Conservation (phyloP, 2,329 filamentous ascomycete species). For the Xylaria sp. region DNA sequence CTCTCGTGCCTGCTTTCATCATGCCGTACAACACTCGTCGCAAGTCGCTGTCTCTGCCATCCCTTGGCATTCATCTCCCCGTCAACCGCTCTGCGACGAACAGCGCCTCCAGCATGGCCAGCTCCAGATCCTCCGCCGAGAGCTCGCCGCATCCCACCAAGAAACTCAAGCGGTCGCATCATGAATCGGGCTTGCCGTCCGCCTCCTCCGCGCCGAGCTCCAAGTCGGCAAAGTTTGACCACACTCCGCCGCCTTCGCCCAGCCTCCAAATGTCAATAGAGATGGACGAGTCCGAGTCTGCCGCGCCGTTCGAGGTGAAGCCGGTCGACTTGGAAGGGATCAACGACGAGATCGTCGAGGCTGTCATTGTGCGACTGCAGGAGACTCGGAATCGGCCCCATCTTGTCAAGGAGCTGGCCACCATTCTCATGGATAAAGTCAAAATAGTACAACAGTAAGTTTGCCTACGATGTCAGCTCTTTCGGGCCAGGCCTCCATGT, state of each 20-base stretch:
- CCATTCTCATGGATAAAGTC: conserved; percentile 74
- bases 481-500: conserved; percentile 1
- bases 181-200: conserved; percentile 37
- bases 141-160: conserved; percentile 54
- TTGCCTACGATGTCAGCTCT: conserved; percentile 1
- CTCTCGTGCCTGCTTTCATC: conserved; percentile 28
- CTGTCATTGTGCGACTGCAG: conserved; percentile 84
- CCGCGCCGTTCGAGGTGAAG: conserved; percentile 32
- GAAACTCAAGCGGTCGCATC: conserved; percentile 79
- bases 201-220: conserved; percentile 37
- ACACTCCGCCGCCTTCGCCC: conserved; percentile 82
- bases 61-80: conserved; percentile 87
- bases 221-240: conserved; percentile 54
- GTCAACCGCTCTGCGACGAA: conserved; percentile 45
- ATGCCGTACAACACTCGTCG: conserved; percentile 98
- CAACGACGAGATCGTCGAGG: conserved; percentile 94
- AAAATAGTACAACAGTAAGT: conserved; percentile 90
- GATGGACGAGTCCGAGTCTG: conserved; percentile 42
- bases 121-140: conserved; percentile 36
- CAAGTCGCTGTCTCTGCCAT: conserved; percentile 91
- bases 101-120: conserved; percentile 29
- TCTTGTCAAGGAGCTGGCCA: conserved; percentile 89
- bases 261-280: conserved; percentile 48
- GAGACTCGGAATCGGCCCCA: conserved; percentile 90
- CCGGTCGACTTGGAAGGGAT: conserved; percentile 81